Conservation (phyloP, 192 early-diverging fungal genomes). For the Rhizophagus sp. region DNA sequence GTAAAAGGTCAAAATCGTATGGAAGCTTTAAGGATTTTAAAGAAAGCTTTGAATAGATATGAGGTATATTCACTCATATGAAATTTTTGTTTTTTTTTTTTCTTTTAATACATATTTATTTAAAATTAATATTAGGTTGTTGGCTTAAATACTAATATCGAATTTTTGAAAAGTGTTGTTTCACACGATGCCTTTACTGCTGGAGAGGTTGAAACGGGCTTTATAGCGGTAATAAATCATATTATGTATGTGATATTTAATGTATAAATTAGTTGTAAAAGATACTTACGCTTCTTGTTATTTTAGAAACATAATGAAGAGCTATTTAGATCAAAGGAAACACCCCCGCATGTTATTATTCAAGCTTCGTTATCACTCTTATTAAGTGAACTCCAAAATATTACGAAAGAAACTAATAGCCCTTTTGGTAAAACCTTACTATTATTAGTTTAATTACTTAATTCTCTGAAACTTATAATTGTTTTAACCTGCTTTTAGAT, state of each 20-base stretch:
- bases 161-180: constrained; percentile 80
- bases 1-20: constrained; percentile 79
- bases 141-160: constrained; percentile 91
- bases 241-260: constrained; percentile 20
- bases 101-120: neutral
- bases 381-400: constrained; percentile 39
- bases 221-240: constrained; percentile 70
- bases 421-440: constrained; percentile 13
- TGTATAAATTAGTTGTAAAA: neutral
- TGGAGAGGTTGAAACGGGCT: constrained; percentile 93
- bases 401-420: constrained; percentile 32
- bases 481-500: neutral
- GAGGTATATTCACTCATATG: constrained; percentile 47
- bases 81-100: no score
- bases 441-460: neutral
- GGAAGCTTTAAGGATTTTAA: constrained; percentile 78
- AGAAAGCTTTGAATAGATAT: constrained; percentile 82
- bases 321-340: constrained; percentile 53
- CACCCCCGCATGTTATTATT: constrained; percentile 54
- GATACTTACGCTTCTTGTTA: neutral
- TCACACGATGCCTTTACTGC: constrained; percentile 80
- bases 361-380: constrained; percentile 60
- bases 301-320: constrained; percentile 64
- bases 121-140: constrained; percentile 54
- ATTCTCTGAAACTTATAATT: neutral